These are phyloP conservation scores for Sutorius australiensis DNA, from an alignment of 768 basidiomycete species.

Conservation along the genomic window DNA sequence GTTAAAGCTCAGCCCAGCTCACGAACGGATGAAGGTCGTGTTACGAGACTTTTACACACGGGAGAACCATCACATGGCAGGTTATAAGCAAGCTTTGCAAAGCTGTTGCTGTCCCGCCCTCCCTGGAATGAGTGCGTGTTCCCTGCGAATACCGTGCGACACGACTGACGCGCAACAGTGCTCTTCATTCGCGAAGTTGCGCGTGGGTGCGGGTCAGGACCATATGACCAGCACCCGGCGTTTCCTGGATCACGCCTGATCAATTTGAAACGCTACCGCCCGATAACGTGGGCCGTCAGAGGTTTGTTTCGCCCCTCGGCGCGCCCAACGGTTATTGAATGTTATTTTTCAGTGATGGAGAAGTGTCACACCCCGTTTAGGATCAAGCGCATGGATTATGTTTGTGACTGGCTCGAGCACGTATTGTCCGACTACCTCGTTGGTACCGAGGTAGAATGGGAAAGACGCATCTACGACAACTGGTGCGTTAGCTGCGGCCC, in stretches of 20 bases:
- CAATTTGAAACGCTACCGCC: constrained; percentile 38
- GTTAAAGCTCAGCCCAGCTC: constrained; percentile 24
- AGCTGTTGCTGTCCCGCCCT: constrained; percentile 28
- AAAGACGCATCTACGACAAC: constrained; percentile 25
- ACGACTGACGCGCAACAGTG: constrained; percentile 19
- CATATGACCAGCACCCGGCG: constrained; percentile 24
- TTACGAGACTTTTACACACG: constrained; percentile 24
- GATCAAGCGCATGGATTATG: constrained; percentile 31
- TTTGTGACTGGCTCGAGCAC: constrained; percentile 41
- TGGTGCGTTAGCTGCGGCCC: constrained; percentile 18
- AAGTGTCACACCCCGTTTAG: constrained; percentile 43
- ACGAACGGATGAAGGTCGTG: constrained; percentile 17
- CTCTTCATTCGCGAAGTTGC: constrained; percentile 32
- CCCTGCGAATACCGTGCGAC: neutral
- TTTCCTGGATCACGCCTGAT: constrained; percentile 31
- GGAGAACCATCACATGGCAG: constrained; percentile 25
- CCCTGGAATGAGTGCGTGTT: constrained; percentile 30
- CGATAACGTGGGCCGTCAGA: constrained; percentile 39
- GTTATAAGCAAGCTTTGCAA: constrained; percentile 31
- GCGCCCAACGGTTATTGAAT: neutral
- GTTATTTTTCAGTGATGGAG: constrained; percentile 40
- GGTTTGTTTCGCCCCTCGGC: constrained; percentile 26
- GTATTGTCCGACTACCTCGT: constrained; percentile 23
- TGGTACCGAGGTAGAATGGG: constrained; percentile 29
- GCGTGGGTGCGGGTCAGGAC: constrained; percentile 31